A percentile compares a stretch with the other conserved stretches of the same genome.
These are phyloP conservation scores for Aspergillus funiculosus DNA, from an alignment of 495 filamentous ascomycete species.

Conservation along the genomic window DNA sequence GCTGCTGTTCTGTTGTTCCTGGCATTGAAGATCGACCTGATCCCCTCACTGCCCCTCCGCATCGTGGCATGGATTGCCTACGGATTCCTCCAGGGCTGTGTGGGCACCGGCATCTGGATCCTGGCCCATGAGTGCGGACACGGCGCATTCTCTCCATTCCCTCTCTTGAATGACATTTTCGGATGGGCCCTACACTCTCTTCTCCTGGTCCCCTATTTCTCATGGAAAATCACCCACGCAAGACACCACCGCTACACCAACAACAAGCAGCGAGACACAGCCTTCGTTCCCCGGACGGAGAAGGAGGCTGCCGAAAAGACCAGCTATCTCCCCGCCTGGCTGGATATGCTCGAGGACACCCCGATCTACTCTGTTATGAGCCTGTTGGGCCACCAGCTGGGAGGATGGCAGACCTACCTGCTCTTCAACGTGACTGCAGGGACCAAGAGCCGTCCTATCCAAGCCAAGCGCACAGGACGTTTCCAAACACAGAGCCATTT, in stretches of 20 bases:
- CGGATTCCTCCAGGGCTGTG: conserved; percentile 67
- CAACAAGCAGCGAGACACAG: conserved; percentile 54
- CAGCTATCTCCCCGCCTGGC: conserved; percentile 4
- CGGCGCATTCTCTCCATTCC: conserved; percentile 60
- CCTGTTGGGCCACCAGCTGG: conserved; percentile 47
- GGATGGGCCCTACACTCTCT: conserved; percentile 62
- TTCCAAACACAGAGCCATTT: conserved; percentile 49
- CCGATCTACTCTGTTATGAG: conserved; percentile 47
- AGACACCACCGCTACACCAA: conserved; percentile 64
- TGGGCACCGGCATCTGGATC: conserved; percentile 78
- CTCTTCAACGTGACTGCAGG: conserved; percentile 51
- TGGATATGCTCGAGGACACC: conserved; percentile 48
- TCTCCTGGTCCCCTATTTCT: conserved; percentile 67
- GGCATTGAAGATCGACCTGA: conserved; percentile 23
- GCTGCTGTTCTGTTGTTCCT: conserved; percentile 60
- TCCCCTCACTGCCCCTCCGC: conserved; percentile 43
- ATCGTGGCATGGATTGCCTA: conserved; percentile 61
- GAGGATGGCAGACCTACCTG: conserved; percentile 54
- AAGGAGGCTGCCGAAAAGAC: conserved; percentile 25
- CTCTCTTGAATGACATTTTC: conserved; percentile 57
- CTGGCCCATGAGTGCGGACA: conserved; percentile 86
- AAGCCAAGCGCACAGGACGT: conserved; percentile 37
- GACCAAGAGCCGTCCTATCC: conserved; percentile 36
- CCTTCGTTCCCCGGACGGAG: conserved; percentile 50
- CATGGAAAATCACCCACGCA: conserved; percentile 69